Evolutionary conservation across 2,329 filamentous ascomycete genomes (phyloP), one percentile per base, ranked within the genome.

Genomic region (Aspergillus pseudoterreus): DNA sequence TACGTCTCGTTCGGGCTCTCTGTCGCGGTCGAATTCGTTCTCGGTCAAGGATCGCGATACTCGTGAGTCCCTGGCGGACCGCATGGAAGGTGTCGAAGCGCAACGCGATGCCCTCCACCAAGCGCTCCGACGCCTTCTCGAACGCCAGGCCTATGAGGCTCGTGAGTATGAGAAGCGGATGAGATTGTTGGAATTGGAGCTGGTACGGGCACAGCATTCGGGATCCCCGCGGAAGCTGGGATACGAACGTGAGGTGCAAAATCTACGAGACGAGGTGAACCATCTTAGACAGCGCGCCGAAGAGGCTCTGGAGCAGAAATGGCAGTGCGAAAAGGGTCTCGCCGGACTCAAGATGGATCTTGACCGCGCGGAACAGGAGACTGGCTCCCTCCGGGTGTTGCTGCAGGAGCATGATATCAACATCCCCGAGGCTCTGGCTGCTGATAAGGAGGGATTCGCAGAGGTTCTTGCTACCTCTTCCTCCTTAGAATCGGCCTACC

Each of bases 221-320:
- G 77, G 79, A 35, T 87, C 86, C 1, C 88, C 89, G 2, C 83
- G 84, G 58, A 86, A 87, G 59, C 83, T 84, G 4, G 88, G 89
- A 9, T 97, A 95, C 68, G 87, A 95, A 67, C 84, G 81, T 58
- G 92, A 97, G 64, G 88, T 97, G 6, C 79, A 81, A 2, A 85
- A 81, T 55, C 78, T 97, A 41, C 86, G 91, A 53, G 84, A 87
- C 21, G 94, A 99, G 68, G 88, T 99, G 56, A 89, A 88, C 47
- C 82, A 87, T 14, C 79, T 99, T 51, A 85, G 94, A 41, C 86
- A 86, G 55, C 85, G 94, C 49, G 92, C 92, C 27, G 92, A 99
- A 63, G 92, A 97, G 57, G 92, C 92, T 14, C 81, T 97, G 12
- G 90, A 96, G 65, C 89, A 95, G 64, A 97, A 97, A 72, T 97